Base-by-base conservation (phyloP, 2,329 filamentous ascomycete genomes). In the Oidium heveae region DNA sequence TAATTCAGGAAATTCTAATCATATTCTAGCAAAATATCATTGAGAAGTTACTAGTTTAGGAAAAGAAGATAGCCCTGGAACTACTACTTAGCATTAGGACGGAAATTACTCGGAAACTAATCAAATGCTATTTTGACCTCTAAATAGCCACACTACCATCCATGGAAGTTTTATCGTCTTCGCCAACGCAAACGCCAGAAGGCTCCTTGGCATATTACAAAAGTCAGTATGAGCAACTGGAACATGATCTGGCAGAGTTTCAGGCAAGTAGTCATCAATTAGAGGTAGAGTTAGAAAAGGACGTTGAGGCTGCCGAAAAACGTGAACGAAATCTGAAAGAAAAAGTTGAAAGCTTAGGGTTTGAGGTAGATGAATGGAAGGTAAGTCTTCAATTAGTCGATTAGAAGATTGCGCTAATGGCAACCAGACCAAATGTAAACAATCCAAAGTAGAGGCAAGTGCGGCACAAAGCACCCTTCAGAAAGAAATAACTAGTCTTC, bases 311-410 rank as follows among this genome's bases (percentile, higher is more conserved):
- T 47, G 88, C 88, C 47, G 91, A 98, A 72, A 94, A 94, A 71
- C 79, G 87, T 62, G 89, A 96, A 70, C 77, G 87, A 59, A 73
- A 80, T 59, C 69, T 95, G 61, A 82, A 88, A 66, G 83, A 94
- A 67, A 94, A 89, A 71, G 83, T 86, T 0, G 89, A 96, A 67
- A 76, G 74, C 39, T 68, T 94, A 58, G 79, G 76, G 52, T 98
- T 86, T 64, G 88, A 96, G 67, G 88, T 91, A 0, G 87, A 96
- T 56, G 91, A 98, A 69, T 98, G 91, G 91, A 96, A 96, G 80
- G 87, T 89, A 71, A 68, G 76, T 28, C 24, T 28, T 28, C 24
- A 28, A 28, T 28, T 65, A 6, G 6, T 28, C 24, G 24, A 28
- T 28, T 28, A 28, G 24, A 28, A 28, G 24, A 28, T 49, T 28